Percentiles rank a stretch among this genome's conserved stretches.
These are phyloP conservation scores for Trichosporon sp. DNA, from an alignment of 1,284 basidiomycete species.

Conservation along the genomic window DNA sequence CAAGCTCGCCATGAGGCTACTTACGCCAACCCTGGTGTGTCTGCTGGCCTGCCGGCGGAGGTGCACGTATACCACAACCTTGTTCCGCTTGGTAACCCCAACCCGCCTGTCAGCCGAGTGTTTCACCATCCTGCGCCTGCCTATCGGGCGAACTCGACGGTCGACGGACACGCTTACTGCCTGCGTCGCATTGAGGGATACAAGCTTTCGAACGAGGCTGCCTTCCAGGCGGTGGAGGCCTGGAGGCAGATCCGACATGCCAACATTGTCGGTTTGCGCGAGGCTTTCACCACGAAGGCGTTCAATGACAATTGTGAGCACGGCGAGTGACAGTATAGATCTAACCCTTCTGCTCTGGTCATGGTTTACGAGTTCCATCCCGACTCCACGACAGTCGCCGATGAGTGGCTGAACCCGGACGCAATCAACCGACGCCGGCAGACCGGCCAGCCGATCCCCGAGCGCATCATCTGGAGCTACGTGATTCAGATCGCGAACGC, in stretches of 20 bases:
- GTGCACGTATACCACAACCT: constrained; percentile 87
- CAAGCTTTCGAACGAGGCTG: constrained; percentile 71
- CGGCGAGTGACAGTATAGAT: no score
- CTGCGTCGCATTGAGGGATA: constrained; percentile 84
- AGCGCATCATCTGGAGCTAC: constrained; percentile 90
- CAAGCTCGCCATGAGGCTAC: constrained; percentile 74
- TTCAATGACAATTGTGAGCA: constrained; percentile 85
- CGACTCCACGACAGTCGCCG: constrained; percentile 73
- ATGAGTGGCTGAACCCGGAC: constrained; percentile 55
- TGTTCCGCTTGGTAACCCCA: constrained; percentile 58
- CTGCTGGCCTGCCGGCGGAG: constrained; percentile 67
- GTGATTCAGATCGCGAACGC: constrained; percentile 84
- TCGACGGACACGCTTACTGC: constrained; percentile 72
- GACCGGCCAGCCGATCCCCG: constrained; percentile 55
- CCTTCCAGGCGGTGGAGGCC: constrained; percentile 75
- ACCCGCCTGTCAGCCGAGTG: constrained; percentile 61
- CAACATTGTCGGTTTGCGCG: constrained; percentile 73
- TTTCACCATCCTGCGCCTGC: constrained; percentile 61
- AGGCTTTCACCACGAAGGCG: constrained; percentile 91
- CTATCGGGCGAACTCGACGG: constrained; percentile 72
- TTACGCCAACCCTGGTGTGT: constrained; percentile 46
- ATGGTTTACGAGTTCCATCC: constrained; percentile 91
- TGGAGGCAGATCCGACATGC: constrained; percentile 88
- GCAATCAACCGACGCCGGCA: constrained; percentile 31
- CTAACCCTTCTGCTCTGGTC: constrained; percentile 63